Conservation (phyloP, 129 eudicot genomes). For the Arctium minus region DNA sequence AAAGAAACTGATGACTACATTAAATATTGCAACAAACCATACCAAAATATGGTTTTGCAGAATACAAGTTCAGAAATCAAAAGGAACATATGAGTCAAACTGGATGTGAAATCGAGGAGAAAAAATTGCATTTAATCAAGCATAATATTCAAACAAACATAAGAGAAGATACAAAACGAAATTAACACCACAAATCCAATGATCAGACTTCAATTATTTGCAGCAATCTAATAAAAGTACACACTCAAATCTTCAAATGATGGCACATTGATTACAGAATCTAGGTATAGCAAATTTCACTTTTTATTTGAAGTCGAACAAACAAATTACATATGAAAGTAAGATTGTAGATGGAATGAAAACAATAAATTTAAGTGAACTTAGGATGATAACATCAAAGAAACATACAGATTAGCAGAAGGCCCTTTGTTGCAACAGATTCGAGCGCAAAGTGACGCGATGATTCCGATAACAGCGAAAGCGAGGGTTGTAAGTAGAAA, state of each 20-base stretch:
- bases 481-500: conserved; percentile 37
- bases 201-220: not conserved
- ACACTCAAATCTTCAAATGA: not conserved
- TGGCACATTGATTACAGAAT: not conserved
- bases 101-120: not conserved
- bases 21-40: not conserved
- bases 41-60: not conserved
- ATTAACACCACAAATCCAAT: not conserved
- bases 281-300: not conserved
- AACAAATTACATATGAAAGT: not conserved
- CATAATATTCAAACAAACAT: not conserved
- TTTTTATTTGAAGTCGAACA: not conserved
- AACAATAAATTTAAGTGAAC: not conserved
- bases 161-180: not conserved
- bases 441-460: conserved; percentile 58
- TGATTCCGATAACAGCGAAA: conserved; percentile 40
- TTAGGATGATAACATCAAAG: not conserved
- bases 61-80: not conserved
- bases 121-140: not conserved
- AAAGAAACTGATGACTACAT: conserved; percentile 5
- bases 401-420: conserved; percentile 65
- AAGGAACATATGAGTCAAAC: not conserved
- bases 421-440: conserved; percentile 79
- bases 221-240: not conserved
- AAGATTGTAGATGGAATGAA: not conserved